Evolutionary conservation across 352 stramenopile species (phyloP), one percentile per base, ranked within the genome.

Genomic region (Globisporangium spinosum): DNA sequence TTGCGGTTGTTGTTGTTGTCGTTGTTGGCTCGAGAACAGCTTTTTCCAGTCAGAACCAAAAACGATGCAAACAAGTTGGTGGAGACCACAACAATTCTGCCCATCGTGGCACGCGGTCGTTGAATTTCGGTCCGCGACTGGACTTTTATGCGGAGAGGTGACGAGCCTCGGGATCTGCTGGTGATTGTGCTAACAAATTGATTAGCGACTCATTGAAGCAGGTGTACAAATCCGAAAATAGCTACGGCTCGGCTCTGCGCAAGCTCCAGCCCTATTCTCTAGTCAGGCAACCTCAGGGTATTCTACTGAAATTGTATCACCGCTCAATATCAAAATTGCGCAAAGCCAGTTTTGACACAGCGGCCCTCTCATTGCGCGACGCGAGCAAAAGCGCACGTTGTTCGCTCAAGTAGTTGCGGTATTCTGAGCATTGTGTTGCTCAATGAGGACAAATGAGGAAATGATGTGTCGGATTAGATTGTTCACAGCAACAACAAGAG

Each of bases 121-220:
- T 58, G 51, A 58, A n/a, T 58, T 29, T 58, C 25, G 53, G 25
- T 22, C 29, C 20, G 9, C 25, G 20, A 58, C 10, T 58, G 22
- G 17, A 27, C n/a, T 35, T 23, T 34, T 57, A 27, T 55, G 45
- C 3, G 20, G 47, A 29, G 17, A 38, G 32, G 32, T 58, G 53
- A 58, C 53, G 53, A 58, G 53, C 53, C 23, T 20, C 53, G 12
- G 20, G 12, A 17, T 43, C 32, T 38, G 7, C 32, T 43, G 23
- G 10, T 58, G 53, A 58, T 58, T 58, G 53, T 58, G 53, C 53
- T 58, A 58, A 58, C 53, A 58, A 58, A 38, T 23, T 58, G 53
- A 58, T 58, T 58, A 58, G 53, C 53, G 23, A 5, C 23, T 58
- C 23, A 17, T 58, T 58, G 53, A 40, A 58, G 53, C 25, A 58